Base-by-base conservation (phyloP, 1,284 basidiomycete genomes). In the Melampsora americana region DNA sequence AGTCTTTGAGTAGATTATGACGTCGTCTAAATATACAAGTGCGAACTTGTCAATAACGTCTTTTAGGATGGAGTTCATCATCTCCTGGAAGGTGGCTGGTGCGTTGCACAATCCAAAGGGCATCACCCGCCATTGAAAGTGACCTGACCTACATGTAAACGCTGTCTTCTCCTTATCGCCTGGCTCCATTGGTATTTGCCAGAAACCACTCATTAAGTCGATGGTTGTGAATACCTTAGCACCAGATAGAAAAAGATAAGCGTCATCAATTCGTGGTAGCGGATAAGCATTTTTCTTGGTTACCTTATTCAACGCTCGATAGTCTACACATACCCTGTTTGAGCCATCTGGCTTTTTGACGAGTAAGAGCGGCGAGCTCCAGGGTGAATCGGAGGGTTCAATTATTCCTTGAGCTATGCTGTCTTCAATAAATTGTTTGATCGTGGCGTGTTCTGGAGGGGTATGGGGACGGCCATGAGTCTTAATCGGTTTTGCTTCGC, bases 181-280 rank as follows among this genome's bases (percentile, higher is more conserved):
- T n/a, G n/a, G n/a, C n/a, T 48, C 30, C 35, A 60, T 28, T 60
- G 32, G 12, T 12, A 69, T n/a, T 60, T 60, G 53, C 26, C 53
- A 69, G 30, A 60, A 69, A 18, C 53, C 68, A 39, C 2, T 32
- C 39, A 39, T 32, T 14, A 69, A 53, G 26, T 69, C 53, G 35
- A 69, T 56, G 9, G 11, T 39, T 12, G 32, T 39, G 26, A 69
- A 69, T 1, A 60, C 1, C 16, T 35, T 23, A 18, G 68, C 12
- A 2, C 23, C 68, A 18, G 18, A 18, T 11, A 69, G 23, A n/a
- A 39, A 60, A n/a, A n/a, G n/a, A n/a, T n/a, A n/a, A n/a, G n/a
- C n/a, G n/a, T n/a, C n/a, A n/a, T n/a, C n/a, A n/a, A n/a, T n/a
- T n/a, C n/a, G n/a, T n/a, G n/a, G n/a, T n/a, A n/a, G n/a, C n/a